Base-by-base conservation (phyloP, 139 green algal genomes). In the Picochlorum sp. region DNA sequence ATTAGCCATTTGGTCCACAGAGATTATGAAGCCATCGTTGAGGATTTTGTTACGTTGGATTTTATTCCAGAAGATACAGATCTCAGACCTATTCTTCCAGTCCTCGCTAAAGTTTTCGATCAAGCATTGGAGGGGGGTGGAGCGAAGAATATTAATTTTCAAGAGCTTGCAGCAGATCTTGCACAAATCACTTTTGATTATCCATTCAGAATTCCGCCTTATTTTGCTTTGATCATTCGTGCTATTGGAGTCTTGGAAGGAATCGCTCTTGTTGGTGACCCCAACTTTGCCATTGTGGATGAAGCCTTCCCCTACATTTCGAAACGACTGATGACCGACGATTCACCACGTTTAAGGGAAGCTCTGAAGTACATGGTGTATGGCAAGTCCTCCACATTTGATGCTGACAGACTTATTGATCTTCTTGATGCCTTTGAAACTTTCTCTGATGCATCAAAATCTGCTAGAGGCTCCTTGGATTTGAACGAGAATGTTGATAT, bases 141-240 rank as follows among this genome's bases (percentile, higher is more conserved):
- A 30, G 89, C 88, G n/a, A 96, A 95, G 78, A 85, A 81, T 72
- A 93, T 96, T 71, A 96, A 96, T 73, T 96, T 96, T 70, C 84
- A 96, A 73, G 90, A 96, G 67, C 78, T 98, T 30, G 89, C 92
- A 0, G 92, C 92, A 10, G 92, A 98, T 68, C 78, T 98, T 64
- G 92, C 92, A 24, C 82, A 96, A 71, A 96, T 99, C 74, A 99
- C 93, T 1, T 99, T 96, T 55, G 86, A 97, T 64, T 98, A 94
- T 68, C 93, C 93, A 25, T 93, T 93, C 73, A 53, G 74, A 28
- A 93, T 94, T 60, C 85, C 85, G 20, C 85, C 85, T 33, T 95
- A 96, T 76, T 97, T 97, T 76, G 86, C 86, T 4, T 75, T 95
- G 24, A 92, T 95, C 63, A 89, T 97, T 61, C 75, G 89, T 13